Evolutionary conservation across 2,329 filamentous ascomycete species (phyloP).

Genomic region (Scedosporium apiospermum): DNA sequence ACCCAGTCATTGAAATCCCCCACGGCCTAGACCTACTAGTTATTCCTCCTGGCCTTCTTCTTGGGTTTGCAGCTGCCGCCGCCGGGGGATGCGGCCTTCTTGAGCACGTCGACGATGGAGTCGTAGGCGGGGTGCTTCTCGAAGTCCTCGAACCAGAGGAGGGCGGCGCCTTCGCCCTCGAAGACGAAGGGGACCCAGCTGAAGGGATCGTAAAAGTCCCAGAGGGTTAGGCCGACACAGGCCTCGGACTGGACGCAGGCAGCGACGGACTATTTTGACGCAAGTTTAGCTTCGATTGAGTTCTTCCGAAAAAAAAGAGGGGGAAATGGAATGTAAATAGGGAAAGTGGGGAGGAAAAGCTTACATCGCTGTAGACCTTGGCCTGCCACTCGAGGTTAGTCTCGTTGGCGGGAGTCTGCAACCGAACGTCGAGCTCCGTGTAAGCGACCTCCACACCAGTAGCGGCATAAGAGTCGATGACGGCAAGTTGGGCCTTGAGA

Average conservation of each 20-base stretch:
- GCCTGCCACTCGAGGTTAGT: constrained; percentile 19
- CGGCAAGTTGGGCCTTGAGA: constrained; percentile 26
- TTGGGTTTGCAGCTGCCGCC: constrained; percentile 4
- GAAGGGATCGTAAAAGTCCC: constrained; percentile 26
- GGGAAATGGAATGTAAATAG: neutral
- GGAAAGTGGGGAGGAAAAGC: neutral
- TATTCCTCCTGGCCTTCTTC: constrained; percentile 4
- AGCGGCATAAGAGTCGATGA: constrained; percentile 31
- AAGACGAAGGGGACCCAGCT: constrained; percentile 32
- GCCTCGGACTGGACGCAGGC: constrained; percentile 19
- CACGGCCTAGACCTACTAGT: neutral
- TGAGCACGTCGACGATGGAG: constrained; percentile 1
- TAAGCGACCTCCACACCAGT: constrained; percentile 41
- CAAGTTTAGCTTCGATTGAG: neutral
- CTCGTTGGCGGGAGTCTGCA: constrained; percentile 19
- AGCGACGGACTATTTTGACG: constrained; percentile 9
- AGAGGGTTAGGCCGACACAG: constrained; percentile 24
- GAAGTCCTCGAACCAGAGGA: constrained; percentile 32
- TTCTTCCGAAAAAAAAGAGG: neutral
- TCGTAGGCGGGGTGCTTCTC: constrained; percentile 31
- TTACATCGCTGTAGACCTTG: constrained; percentile 17
- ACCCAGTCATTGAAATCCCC: neutral
- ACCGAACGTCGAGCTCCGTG: constrained; percentile 45
- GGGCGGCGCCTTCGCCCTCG: constrained; percentile 27
- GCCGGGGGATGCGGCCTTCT: neutral